Evolutionary conservation across 2,329 filamentous ascomycete species (phyloP).

Genomic region (Pseudonectria foliicola): DNA sequence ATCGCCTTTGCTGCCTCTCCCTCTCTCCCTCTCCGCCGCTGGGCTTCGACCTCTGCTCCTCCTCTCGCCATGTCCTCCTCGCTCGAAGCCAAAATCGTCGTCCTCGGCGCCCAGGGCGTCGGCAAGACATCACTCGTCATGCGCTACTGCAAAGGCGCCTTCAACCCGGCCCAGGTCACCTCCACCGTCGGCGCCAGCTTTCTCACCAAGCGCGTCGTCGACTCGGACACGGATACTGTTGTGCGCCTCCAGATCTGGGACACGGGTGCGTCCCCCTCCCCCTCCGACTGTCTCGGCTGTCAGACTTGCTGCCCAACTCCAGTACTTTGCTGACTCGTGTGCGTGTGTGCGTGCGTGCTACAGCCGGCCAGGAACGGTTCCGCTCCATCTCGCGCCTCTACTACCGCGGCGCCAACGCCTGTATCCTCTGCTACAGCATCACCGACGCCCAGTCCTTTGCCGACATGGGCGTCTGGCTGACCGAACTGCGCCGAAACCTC

Average conservation of each 20-base stretch:
- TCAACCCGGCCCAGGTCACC: conserved; percentile 55
- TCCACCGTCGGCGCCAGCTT: conserved; percentile 78
- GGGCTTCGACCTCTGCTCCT: conserved; percentile 4
- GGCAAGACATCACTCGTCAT: conserved; percentile 74
- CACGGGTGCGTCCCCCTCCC: conserved; percentile 47
- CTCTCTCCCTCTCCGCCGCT: conserved; percentile 3
- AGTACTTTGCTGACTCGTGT: conserved; percentile 1
- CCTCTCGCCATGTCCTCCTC: conserved; percentile 40
- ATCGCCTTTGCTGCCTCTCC: conserved; percentile 1
- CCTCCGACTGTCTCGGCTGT: neutral
- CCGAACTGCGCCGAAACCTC: conserved; percentile 74
- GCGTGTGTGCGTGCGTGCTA: neutral
- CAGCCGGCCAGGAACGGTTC: conserved; percentile 87
- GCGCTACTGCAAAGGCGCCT: conserved; percentile 67
- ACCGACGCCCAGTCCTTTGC: conserved; percentile 78
- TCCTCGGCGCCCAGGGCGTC: conserved; percentile 72
- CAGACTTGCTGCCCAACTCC: conserved; percentile 6
- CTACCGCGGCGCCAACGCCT: conserved; percentile 91
- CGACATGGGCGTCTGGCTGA: conserved; percentile 89
- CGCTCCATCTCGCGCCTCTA: conserved; percentile 91
- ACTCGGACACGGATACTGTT: conserved; percentile 76
- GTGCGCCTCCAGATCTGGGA: conserved; percentile 97
- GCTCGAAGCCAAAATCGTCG: conserved; percentile 74
- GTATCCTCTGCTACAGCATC: conserved; percentile 91
- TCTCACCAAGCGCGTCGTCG: conserved; percentile 71